phyloP scores from a whole-genome alignment of 179 eudicot genomes.

The Heliamphora ciliata region DNA sequence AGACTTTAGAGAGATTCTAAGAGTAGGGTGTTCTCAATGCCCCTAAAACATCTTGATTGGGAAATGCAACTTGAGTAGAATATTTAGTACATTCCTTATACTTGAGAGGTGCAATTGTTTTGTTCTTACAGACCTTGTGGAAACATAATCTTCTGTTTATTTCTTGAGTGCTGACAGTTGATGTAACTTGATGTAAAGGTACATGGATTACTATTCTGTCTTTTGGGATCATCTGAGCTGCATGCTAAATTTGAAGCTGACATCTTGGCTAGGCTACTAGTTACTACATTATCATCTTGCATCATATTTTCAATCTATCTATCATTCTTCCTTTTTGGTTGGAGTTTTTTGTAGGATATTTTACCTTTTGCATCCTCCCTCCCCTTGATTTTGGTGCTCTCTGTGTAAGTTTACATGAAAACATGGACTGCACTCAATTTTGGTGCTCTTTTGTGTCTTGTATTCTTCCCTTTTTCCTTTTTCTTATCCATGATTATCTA shows the following conservation, averaged over 20 bases:
- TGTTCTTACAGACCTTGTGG: background rate
- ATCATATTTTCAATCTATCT: background rate
- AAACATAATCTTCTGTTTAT: background rate
- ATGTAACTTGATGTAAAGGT: background rate
- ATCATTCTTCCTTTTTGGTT: background rate
- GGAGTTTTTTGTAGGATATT: too few species aligned
- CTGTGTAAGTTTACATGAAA: too few species aligned
- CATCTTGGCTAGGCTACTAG: background rate
- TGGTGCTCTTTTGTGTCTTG: too few species aligned
- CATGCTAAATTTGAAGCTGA: background rate
- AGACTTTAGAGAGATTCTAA: background rate
- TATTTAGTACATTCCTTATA: background rate
- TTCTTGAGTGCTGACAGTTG: background rate
- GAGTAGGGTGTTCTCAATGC: background rate
- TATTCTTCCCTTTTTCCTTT: too few species aligned
- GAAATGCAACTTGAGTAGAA: background rate
- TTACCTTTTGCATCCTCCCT: too few species aligned
- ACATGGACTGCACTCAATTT: too few species aligned
- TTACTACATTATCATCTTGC: background rate
- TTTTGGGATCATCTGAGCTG: background rate
- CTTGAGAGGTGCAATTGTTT: background rate
- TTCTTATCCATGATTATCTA: too few species aligned
- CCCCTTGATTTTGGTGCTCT: too few species aligned
- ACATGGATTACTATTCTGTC: background rate
- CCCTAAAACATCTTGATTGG: background rate